phyloP scores from a whole-genome alignment of 116 monocot genomes.

The Dioscorea cayenensis region DNA sequence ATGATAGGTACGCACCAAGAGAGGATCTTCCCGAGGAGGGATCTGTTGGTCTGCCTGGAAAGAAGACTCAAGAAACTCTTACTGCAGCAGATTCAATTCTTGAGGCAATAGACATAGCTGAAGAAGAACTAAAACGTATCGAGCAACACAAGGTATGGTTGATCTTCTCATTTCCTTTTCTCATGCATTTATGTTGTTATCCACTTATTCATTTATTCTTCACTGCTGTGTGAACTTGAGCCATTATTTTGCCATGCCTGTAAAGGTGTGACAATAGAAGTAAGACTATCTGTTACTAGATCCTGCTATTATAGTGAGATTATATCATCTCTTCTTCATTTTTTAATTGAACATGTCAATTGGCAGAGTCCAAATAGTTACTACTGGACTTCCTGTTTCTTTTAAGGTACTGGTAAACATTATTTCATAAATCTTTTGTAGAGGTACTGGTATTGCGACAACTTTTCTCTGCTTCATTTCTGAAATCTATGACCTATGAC shows the following conservation, averaged over 20 bases:
- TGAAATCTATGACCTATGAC: neutral
- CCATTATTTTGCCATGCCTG: too few relatives aligned
- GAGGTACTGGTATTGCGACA: neutral
- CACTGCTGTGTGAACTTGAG: too few relatives aligned
- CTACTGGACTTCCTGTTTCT: too few relatives aligned
- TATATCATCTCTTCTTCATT: neutral
- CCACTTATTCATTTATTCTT: neutral
- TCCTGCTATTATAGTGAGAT: too few relatives aligned
- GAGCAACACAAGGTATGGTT: constrained; percentile 55
- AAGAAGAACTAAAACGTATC: constrained; percentile 67
- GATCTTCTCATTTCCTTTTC: constrained; percentile 7
- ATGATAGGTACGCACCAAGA: constrained; percentile 68
- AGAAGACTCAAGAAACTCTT: constrained; percentile 75
- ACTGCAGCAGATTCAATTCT: constrained; percentile 71
- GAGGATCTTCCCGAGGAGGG: constrained; percentile 82
- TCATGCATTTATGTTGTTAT: neutral
- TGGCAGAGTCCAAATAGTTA: too few relatives aligned
- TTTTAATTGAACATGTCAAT: neutral
- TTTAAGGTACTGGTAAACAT: too few relatives aligned
- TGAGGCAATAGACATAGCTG: constrained; percentile 84
- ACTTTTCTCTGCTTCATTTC: neutral
- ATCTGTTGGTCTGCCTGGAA: constrained; percentile 67
- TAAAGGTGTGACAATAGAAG: too few relatives aligned
- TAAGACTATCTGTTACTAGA: too few relatives aligned
- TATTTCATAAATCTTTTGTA: neutral